Conservation (phyloP, 2,329 filamentous ascomycete species). For the Colletotrichum echinochloae region DNA sequence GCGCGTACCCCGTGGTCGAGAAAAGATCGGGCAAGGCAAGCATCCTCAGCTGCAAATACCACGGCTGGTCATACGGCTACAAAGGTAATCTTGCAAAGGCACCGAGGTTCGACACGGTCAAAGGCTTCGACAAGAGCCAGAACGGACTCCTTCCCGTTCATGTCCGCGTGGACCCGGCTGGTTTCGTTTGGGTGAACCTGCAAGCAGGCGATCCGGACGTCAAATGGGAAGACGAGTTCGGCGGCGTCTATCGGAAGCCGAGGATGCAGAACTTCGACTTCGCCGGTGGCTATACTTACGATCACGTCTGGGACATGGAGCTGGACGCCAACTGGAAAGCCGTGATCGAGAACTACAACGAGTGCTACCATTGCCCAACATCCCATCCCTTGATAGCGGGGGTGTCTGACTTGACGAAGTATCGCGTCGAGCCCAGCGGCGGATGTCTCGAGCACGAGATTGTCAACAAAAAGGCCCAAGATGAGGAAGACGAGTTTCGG, state of each 20-base stretch:
- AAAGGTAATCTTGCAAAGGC: conserved; percentile 58
- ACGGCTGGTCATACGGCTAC: conserved; percentile 59
- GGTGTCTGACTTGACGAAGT: conserved; percentile 58
- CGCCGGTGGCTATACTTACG: conserved; percentile 45
- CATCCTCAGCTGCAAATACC: conserved; percentile 50
- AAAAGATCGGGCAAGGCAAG: conserved; percentile 40
- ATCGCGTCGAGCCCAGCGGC: conserved; percentile 52
- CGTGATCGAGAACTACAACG: conserved; percentile 63
- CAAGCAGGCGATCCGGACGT: conserved; percentile 54
- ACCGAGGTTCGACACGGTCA: conserved; percentile 54
- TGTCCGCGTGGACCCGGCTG: conserved; percentile 57
- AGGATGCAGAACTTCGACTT: conserved; percentile 45
- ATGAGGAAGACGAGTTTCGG: conserved; percentile 43
- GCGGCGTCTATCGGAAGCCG: conserved; percentile 44
- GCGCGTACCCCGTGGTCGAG: conserved; percentile 43
- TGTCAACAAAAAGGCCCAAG: conserved; percentile 52
- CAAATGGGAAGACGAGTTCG: conserved; percentile 58
- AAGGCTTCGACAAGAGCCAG: conserved; percentile 53
- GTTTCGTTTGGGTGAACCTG: conserved; percentile 65
- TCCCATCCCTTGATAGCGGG: conserved; percentile 60
- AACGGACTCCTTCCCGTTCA: conserved; percentile 53
- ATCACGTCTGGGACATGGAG: conserved; percentile 50
- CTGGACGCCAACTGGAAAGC: conserved; percentile 56
- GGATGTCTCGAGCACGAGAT: conserved; percentile 53
- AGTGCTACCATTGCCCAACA: conserved; percentile 61